Percentiles rank a stretch among this genome's conserved stretches.
Evolutionary conservation across 2,329 filamentous ascomycete species (phyloP).

Genomic region (Aspergillus fructus): DNA sequence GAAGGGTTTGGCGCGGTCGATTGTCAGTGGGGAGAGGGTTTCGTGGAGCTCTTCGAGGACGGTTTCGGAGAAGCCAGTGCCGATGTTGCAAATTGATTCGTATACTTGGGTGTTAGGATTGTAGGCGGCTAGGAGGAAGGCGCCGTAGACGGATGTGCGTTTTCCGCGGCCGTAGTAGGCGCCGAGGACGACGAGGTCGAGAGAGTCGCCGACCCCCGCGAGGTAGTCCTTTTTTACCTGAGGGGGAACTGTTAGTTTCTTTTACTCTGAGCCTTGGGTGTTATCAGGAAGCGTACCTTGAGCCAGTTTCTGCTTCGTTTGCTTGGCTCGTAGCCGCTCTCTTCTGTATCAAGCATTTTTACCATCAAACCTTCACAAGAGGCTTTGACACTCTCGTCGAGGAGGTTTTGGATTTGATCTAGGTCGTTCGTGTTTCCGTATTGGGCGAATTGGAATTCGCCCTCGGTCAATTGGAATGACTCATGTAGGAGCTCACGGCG

Average conservation of each 20-base stretch:
- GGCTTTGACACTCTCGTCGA: conserved; percentile 93
- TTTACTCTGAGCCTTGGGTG: neutral
- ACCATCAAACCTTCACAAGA: conserved; percentile 98
- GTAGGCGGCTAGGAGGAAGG: conserved; percentile 93
- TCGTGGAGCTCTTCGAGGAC: conserved; percentile 83
- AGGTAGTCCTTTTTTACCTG: conserved; percentile 98
- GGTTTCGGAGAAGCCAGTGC: conserved; percentile 94
- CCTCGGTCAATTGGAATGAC: conserved; percentile 76
- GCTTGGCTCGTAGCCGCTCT: conserved; percentile 93
- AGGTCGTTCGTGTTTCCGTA: conserved; percentile 83
- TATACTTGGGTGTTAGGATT: conserved; percentile 77
- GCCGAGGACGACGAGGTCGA: conserved; percentile 92
- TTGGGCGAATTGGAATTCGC: conserved; percentile 88
- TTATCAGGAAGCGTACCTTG: conserved; percentile 60
- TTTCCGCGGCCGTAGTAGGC: conserved; percentile 95
- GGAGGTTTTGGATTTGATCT: conserved; percentile 86
- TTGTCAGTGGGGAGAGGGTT: conserved; percentile 72
- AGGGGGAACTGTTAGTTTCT: neutral
- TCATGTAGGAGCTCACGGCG: conserved; percentile 71
- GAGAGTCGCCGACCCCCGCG: conserved; percentile 85
- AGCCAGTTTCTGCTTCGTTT: conserved; percentile 98
- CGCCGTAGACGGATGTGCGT: conserved; percentile 91
- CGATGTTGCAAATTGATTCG: conserved; percentile 97
- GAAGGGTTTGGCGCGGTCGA: conserved; percentile 90
- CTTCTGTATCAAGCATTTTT: conserved; percentile 93